A percentile compares a stretch with the other conserved stretches of the same genome.
phyloP scores from a whole-genome alignment of 768 basidiomycete genomes.

The Russula ochroleuca region DNA sequence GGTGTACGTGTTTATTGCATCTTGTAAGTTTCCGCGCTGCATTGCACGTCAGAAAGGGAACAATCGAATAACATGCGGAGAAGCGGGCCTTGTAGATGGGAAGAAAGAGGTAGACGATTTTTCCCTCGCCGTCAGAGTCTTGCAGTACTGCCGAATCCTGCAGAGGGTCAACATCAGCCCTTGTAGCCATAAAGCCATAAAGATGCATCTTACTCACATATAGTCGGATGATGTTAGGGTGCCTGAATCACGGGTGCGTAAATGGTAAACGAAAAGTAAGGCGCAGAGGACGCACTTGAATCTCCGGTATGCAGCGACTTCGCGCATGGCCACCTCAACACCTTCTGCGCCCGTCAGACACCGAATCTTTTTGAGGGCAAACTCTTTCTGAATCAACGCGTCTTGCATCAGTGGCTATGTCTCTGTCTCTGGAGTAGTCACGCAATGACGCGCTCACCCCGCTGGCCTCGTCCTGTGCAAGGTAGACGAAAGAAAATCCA shows the following conservation, averaged over 20 bases:
- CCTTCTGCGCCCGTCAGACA: slow-evolving; percentile 86
- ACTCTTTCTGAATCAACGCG: slow-evolving; percentile 58
- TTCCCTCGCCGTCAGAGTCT: slow-evolving; percentile 87
- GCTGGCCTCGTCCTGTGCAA: slow-evolving; percentile 81
- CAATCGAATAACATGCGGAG: background rate
- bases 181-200: slow-evolving; percentile 8
- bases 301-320: slow-evolving; percentile 89
- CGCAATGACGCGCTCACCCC: slow-evolving; percentile 50
- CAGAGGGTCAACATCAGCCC: slow-evolving; percentile 23
- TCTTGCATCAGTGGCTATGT: slow-evolving; percentile 13
- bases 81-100: slow-evolving; percentile 80
- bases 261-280: background rate
- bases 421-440: background rate
- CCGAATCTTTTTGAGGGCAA: slow-evolving; percentile 95
- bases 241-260: slow-evolving; percentile 43
- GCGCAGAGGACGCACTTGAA: slow-evolving; percentile 66
- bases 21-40: slow-evolving; percentile 91
- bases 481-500: slow-evolving; percentile 89
- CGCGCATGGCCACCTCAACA: slow-evolving; percentile 84
- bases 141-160: slow-evolving; percentile 94
- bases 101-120: slow-evolving; percentile 94
- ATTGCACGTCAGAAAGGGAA: slow-evolving; percentile 22
- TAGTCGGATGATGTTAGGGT: slow-evolving; percentile 95
- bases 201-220: slow-evolving; percentile 46
- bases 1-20: slow-evolving; percentile 82